These are phyloP conservation scores for Anisogramma anomala DNA, from an alignment of 2,329 filamentous ascomycete genomes.

Conservation along the genomic window DNA sequence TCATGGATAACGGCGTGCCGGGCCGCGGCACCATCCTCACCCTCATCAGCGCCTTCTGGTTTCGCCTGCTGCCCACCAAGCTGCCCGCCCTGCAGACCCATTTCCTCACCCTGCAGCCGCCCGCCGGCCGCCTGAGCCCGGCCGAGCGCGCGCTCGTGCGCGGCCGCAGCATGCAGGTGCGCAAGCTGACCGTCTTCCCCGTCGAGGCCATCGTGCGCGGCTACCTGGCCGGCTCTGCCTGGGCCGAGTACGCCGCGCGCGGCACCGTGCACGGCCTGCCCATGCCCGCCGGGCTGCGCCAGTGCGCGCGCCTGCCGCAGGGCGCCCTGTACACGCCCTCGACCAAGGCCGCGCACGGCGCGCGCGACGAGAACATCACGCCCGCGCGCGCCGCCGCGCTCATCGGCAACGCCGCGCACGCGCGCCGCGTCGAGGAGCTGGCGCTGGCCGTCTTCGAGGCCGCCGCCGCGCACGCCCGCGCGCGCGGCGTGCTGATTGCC, in stretches of 20 bases:
- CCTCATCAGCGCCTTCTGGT: constrained; percentile 40
- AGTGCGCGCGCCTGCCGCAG: constrained; percentile 56
- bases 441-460: constrained; percentile 51
- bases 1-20: constrained; percentile 59
- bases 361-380: constrained; percentile 77
- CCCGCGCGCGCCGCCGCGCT: constrained; percentile 53
- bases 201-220: constrained; percentile 80
- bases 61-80: constrained; percentile 33
- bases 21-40: constrained; percentile 43
- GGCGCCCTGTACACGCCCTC: constrained; percentile 63
- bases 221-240: constrained; percentile 78
- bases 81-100: constrained; percentile 41
- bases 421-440: constrained; percentile 52
- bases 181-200: constrained; percentile 61
- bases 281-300: constrained; percentile 54
- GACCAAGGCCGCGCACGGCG: constrained; percentile 71
- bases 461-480: constrained; percentile 51
- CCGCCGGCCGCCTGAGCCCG: constrained; percentile 22
- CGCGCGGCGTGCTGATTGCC: constrained; percentile 63
- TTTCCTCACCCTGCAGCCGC: constrained; percentile 36
- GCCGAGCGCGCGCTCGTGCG: constrained; percentile 42
- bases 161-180: constrained; percentile 66
- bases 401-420: constrained; percentile 49
- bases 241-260: constrained; percentile 59
- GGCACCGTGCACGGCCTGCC: constrained; percentile 73